Evolutionary conservation across 805 yeast species (phyloP), one percentile per base, ranked within the genome.

Genomic region (Monosporozyma servazzii): DNA sequence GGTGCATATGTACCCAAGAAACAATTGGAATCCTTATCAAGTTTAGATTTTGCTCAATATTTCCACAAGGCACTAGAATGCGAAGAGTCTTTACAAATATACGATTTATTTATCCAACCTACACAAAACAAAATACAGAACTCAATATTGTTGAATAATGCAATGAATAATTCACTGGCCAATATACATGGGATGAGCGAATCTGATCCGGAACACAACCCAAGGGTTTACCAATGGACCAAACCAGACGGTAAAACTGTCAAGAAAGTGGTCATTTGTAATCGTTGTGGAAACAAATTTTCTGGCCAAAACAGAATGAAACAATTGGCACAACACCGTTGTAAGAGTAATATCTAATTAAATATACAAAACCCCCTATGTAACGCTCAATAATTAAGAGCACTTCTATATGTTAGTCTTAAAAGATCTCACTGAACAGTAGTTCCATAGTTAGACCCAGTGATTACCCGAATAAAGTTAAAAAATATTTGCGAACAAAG

Each of bases 1-100:
- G 70, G 70, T 23, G 67, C 67, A 8, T 65, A 63, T 47, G 69
- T 66, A 9, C 70, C 70, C 20, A 56, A 54, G 46, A 54, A 57
- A 25, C 67, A 65, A 50, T 42, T 66, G 43, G 70, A 66, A 45
- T 56, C 67, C 1, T 51, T 66, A 6, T 64, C 68, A 0, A 60
- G 68, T 48, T 57, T 61, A 31, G 68, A 66, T 49, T 66, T 66
- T 56, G 67, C 69, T 5, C 64, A 63, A 20, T 63, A 60, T 48
- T 66, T 66, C 52, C 64, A 64, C 41, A 63, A 58, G 33, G 53
- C 60, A 0, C 45, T 65, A 20, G 64, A 64, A 23, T 65, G 66
- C 43, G 64, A 63, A 29, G 53, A 60, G 41, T 64, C 67, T 2
- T 40, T 62, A n/a, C 61, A 61, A 39, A 56, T 58, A 1, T 58